Conservation (phyloP, 2,329 filamentous ascomycete genomes). For the Coniella vitis region DNA sequence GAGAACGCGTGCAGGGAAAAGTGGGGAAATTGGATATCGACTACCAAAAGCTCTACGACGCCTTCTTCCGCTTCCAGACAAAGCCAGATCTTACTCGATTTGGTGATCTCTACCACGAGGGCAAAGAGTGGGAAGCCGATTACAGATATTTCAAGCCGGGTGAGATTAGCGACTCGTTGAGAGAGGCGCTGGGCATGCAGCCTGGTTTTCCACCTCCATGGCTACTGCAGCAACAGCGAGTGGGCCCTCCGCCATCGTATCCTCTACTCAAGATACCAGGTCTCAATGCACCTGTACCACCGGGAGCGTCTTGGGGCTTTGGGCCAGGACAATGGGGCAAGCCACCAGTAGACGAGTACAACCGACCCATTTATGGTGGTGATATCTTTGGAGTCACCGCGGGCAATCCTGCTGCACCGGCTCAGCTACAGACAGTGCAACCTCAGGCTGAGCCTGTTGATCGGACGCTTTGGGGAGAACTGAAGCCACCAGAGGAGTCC, state of each 20-base stretch:
- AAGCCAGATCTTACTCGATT: conserved; percentile 92
- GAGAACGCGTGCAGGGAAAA: conserved; percentile 88
- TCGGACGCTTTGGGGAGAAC: conserved; percentile 82
- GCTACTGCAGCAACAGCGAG: conserved; percentile 94
- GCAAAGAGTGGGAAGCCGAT: conserved; percentile 96
- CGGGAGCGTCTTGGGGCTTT: conserved; percentile 89
- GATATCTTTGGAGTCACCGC: conserved; percentile 80
- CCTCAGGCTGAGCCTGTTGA: conserved; percentile 71
- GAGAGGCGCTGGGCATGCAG: conserved; percentile 89
- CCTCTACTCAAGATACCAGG: conserved; percentile 92
- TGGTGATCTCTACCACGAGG: conserved; percentile 98
- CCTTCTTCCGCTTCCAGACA: conserved; percentile 95
- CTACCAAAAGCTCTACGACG: conserved; percentile 96
- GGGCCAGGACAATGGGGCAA: conserved; percentile 94
- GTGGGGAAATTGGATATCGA: conserved; percentile 98
- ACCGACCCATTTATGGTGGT: conserved; percentile 83
- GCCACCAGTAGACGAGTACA: conserved; percentile 88
- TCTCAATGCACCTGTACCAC: conserved; percentile 84
- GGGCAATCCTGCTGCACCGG: conserved; percentile 24
- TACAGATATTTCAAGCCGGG: conserved; percentile 84
- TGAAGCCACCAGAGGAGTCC: conserved; percentile 73
- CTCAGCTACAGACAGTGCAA: conserved; percentile 31
- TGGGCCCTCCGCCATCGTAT: conserved; percentile 89
- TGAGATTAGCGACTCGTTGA: conserved; percentile 80
- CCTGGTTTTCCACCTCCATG: conserved; percentile 90